Evolutionary conservation across 257 asterid genomes (phyloP).

Genomic region (Scutellaria barbata): DNA sequence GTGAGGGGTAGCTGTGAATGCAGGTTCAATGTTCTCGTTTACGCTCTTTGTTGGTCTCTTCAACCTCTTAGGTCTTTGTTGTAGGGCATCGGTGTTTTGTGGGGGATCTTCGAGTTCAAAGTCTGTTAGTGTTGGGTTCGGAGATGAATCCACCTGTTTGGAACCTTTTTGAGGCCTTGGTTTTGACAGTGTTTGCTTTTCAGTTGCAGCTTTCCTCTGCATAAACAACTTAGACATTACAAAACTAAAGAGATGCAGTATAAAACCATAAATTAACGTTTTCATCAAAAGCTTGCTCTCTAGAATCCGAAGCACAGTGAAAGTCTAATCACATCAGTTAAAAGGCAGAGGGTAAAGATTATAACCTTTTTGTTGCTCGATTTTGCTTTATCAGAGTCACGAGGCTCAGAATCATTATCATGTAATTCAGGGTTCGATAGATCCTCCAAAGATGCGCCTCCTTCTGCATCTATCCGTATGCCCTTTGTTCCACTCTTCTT

Average conservation of each 20-base stretch:
- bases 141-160: slow-evolving; percentile 54
- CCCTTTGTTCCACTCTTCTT: slow-evolving; percentile 78
- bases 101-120: slow-evolving; percentile 56
- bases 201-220: slow-evolving; percentile 73
- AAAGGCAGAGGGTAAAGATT: slow-evolving; percentile 18
- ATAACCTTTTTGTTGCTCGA: slow-evolving; percentile 77
- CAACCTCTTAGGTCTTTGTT: slow-evolving; percentile 84
- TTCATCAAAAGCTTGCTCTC: neutral
- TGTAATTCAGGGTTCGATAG: slow-evolving; percentile 49
- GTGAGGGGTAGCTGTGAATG: slow-evolving; percentile 57
- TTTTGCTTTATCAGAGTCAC: slow-evolving; percentile 62
- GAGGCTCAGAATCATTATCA: slow-evolving; percentile 59
- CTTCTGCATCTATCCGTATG: slow-evolving; percentile 85
- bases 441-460: slow-evolving; percentile 90
- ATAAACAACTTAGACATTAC: slow-evolving; percentile 25
- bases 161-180: slow-evolving; percentile 61
- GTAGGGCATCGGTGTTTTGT: slow-evolving; percentile 47
- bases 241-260: slow-evolving; percentile 14
- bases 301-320: neutral
- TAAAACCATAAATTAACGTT: neutral
- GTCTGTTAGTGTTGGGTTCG: slow-evolving; percentile 47
- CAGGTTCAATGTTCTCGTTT: slow-evolving; percentile 88
- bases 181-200: slow-evolving; percentile 58
- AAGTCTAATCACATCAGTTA: neutral
- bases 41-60: slow-evolving; percentile 95